Evolutionary conservation across 345 rosid genomes (phyloP), one percentile per base, ranked within the genome.

Genomic region (Salix viminalis): DNA sequence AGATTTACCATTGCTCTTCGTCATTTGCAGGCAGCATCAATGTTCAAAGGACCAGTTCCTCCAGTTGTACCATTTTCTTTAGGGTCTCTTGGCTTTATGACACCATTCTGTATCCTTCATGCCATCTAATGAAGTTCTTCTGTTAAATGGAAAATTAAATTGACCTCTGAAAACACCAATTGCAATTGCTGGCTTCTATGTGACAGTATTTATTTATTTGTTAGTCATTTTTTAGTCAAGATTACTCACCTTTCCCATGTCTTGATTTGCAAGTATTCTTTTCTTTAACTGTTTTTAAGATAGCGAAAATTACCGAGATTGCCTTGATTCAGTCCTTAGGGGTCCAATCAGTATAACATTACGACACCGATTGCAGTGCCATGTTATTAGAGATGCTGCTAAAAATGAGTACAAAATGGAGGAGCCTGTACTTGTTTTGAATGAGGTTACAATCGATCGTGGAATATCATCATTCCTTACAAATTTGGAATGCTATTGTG

Each of bases 31-130:
- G 96, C 97, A 9, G 97, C 99, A 75, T 92, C 98, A n/a, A 86
- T 91, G 91, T 96, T 96, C 86, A 96, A 91, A 81, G 99, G 98
- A 75, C 97, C 98, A 9, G 99, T 92, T 87, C 99, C 99, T 81
- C 98, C 97, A 5, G 82, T 92, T 66, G 99, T 94, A 74, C 93
- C 99, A 61, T 96, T 94, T 85, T 91, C 99, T 42, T 83, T 94
- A 76, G 99, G 99, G 72, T 96, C 99, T 81, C 87, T 96, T 70
- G 99, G 99, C 83, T 96, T 96, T 80, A 96, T 96, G 99, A 96
- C 99, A 48, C 97, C 98, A 76, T 96, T 94, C 80, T 84, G 99
- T 96, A 96, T 94, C 97, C 97, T 90, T 79, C 15, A 41, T 71
- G 23, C 61, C 58, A 46, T 24, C 46, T 36, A 23, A 34, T 44